These are phyloP conservation scores for Pichia nanzhaoensis DNA, from an alignment of 805 yeast species.

Conservation along the genomic window DNA sequence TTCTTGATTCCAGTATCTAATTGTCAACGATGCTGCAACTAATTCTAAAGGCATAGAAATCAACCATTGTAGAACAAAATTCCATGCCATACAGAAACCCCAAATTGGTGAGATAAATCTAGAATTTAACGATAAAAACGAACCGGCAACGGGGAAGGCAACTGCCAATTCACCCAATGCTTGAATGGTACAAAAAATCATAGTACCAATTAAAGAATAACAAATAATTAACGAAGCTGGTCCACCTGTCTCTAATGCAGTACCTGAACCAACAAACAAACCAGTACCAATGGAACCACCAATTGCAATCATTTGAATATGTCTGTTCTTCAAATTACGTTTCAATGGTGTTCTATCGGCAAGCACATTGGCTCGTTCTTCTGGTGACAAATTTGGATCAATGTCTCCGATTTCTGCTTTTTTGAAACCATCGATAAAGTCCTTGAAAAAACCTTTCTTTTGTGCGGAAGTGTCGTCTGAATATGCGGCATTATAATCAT, in stretches of 20 bases:
- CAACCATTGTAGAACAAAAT: conserved; percentile 45
- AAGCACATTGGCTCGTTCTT: conserved; percentile 37
- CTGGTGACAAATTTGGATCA: conserved; percentile 35
- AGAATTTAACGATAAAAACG: conserved; percentile 49
- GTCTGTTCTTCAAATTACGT: conserved; percentile 50
- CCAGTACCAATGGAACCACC: conserved; percentile 83
- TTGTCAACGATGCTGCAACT: conserved; percentile 46
- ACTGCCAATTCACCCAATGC: conserved; percentile 57
- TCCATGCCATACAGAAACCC: conserved; percentile 56
- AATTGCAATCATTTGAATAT: conserved; percentile 70
- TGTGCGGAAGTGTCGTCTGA: neutral
- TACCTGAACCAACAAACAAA: conserved; percentile 64
- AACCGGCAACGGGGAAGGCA: conserved; percentile 53
- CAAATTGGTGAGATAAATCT: conserved; percentile 50
- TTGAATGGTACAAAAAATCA: conserved; percentile 55
- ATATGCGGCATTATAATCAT: neutral
- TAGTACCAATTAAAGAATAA: conserved; percentile 47
- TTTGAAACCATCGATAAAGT: conserved; percentile 23
- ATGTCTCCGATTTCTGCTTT: conserved; percentile 24
- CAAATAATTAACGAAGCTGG: conserved; percentile 60
- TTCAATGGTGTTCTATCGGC: conserved; percentile 42
- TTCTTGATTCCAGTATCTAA: conserved; percentile 38
- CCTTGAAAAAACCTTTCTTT: conserved; percentile 11
- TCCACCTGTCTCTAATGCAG: conserved; percentile 53
- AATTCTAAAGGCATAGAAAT: conserved; percentile 45